Percentiles rank a stretch among this genome's conserved stretches.
These are phyloP conservation scores for Aspergillus egyptiacus DNA, from an alignment of 495 filamentous ascomycete genomes.

Conservation along the genomic window DNA sequence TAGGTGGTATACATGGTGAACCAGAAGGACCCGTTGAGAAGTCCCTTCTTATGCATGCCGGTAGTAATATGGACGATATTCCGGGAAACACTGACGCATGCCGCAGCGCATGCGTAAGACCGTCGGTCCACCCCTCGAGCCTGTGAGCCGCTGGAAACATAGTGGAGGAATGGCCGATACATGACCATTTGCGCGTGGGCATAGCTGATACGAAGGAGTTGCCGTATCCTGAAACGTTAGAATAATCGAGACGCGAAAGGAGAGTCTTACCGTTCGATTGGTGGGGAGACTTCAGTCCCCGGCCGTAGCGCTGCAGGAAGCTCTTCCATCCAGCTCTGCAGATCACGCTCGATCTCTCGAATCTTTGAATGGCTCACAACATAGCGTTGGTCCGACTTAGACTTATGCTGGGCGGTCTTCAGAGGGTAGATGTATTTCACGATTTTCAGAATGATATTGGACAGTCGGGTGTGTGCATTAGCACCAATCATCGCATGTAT, in stretches of 20 bases:
- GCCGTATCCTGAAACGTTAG: conserved; percentile 58
- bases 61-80: conserved; percentile 91
- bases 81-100: conserved; percentile 82
- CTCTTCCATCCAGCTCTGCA: conserved; percentile 76
- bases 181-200: conserved; percentile 92
- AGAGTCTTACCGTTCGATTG: conserved; percentile 63
- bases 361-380: conserved; percentile 85
- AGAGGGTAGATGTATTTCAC: conserved; percentile 87
- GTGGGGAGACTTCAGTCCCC: conserved; percentile 63
- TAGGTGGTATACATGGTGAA: conserved; percentile 95
- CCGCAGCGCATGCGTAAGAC: conserved; percentile 87
- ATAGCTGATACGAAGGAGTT: conserved; percentile 79
- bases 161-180: conserved; percentile 93
- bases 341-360: conserved; percentile 81
- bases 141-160: conserved; percentile 67
- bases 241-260: background rate
- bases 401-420: conserved; percentile 53
- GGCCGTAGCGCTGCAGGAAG: conserved; percentile 70
- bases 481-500: conserved; percentile 72
- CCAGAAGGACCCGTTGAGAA: conserved; percentile 91
- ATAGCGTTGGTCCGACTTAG: conserved; percentile 58
- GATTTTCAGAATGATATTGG: conserved; percentile 74
- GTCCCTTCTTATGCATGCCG: conserved; percentile 77
- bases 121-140: conserved; percentile 72
- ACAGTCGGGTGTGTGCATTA: conserved; percentile 77